Conservation (phyloP, 495 filamentous ascomycete species). For the Penicillium waksmanii region DNA sequence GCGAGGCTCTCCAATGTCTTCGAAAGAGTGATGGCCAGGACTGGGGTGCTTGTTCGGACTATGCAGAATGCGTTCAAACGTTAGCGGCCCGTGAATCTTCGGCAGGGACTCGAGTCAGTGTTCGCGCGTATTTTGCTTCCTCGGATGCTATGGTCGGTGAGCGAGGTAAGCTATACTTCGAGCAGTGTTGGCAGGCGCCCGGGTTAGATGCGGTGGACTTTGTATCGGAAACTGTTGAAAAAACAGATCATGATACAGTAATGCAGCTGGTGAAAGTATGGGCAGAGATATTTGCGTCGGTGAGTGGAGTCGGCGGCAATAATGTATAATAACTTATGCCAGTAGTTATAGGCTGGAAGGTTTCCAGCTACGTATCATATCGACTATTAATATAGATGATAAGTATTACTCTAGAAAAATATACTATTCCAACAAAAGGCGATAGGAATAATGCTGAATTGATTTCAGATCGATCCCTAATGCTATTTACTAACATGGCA, state of each 20-base stretch:
- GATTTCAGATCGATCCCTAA: slow-evolving; percentile 7
- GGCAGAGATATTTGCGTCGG: slow-evolving; percentile 23
- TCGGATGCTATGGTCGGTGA: slow-evolving; percentile 36
- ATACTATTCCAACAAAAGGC: too few relatives aligned
- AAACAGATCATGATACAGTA: slow-evolving; percentile 39
- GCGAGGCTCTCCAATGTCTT: slow-evolving; percentile 38
- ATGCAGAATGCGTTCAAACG: slow-evolving; percentile 26
- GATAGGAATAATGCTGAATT: slow-evolving; percentile 13
- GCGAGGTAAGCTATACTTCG: slow-evolving; percentile 35
- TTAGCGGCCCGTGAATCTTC: slow-evolving; percentile 9
- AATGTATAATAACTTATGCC: too few relatives aligned
- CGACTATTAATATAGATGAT: too few relatives aligned
- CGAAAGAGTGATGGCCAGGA: slow-evolving; percentile 25
- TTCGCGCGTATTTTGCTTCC: slow-evolving; percentile 32
- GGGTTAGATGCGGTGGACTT: slow-evolving; percentile 23
- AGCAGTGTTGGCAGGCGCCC: slow-evolving; percentile 32
- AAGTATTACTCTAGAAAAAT: too few relatives aligned
- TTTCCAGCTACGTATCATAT: too few relatives aligned
- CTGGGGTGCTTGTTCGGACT: slow-evolving; percentile 38
- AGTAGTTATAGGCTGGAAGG: too few relatives aligned
- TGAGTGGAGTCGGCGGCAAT: background rate
- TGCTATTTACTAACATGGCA: slow-evolving; percentile 3
- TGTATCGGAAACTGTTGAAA: slow-evolving; percentile 16
- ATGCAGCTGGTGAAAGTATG: slow-evolving; percentile 25
- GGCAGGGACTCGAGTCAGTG: slow-evolving; percentile 1